phyloP scores from a whole-genome alignment of 352 stramenopile species.

The Phytophthora fragariae region DNA sequence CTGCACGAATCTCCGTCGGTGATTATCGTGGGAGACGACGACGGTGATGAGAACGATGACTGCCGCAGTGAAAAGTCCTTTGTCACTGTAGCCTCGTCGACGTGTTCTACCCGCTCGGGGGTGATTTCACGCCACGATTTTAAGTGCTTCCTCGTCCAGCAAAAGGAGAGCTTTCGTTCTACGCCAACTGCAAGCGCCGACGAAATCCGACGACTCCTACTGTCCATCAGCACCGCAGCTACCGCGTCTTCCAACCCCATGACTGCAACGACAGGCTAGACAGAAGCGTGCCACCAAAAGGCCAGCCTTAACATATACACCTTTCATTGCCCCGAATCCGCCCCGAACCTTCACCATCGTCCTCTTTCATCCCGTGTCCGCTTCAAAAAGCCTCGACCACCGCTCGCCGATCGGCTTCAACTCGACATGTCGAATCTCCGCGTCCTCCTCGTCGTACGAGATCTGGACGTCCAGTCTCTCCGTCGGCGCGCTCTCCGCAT shows the following conservation, averaged over 20 bases:
- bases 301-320: neutral
- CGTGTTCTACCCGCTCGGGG: slow-evolving; percentile 59
- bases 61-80: slow-evolving; percentile 61
- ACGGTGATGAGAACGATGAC: slow-evolving; percentile 39
- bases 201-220: slow-evolving; percentile 54
- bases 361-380: neutral
- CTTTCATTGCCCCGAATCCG: neutral
- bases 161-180: slow-evolving; percentile 41
- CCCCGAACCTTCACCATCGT: neutral
- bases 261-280: slow-evolving; percentile 29
- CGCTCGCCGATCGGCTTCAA: slow-evolving; percentile 53
- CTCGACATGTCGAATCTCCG: slow-evolving; percentile 46
- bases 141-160: slow-evolving; percentile 52
- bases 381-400: slow-evolving; percentile 42
- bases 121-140: slow-evolving; percentile 67
- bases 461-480: slow-evolving; percentile 71
- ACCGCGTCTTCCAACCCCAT: slow-evolving; percentile 7
- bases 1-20: slow-evolving; percentile 54
- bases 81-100: slow-evolving; percentile 49
- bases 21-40: slow-evolving; percentile 55
- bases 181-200: slow-evolving; percentile 49
- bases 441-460: slow-evolving; percentile 55
- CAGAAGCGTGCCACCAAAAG: neutral
- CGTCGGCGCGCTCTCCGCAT: slow-evolving; percentile 40
- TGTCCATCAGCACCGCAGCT: slow-evolving; percentile 41